Conservation (phyloP, 208 protist genomes). For the Leishmania major region DNA sequence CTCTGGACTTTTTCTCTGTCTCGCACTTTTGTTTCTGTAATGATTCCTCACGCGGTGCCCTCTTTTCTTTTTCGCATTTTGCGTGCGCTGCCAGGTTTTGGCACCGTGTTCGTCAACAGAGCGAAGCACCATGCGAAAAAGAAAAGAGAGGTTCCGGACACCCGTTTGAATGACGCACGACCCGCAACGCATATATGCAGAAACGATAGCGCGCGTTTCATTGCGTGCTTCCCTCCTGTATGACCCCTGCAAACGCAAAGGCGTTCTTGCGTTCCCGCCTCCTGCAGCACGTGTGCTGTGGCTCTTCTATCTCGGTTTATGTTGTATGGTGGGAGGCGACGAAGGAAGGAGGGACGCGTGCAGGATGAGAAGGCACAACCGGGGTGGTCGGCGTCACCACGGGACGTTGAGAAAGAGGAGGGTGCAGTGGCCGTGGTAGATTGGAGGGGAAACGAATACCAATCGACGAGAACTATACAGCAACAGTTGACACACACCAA, state of each 20-base stretch:
- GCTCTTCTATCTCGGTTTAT: neutral
- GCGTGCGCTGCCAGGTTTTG: neutral
- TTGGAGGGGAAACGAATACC: neutral
- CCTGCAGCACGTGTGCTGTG: neutral
- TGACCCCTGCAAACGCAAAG: neutral
- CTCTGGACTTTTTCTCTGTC: slow-evolving; percentile 7
- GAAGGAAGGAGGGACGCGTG: neutral
- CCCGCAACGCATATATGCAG: too few relatives aligned
- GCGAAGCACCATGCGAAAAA: neutral
- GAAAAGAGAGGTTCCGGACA: neutral
- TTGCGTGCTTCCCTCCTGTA: neutral
- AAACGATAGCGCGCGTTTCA: neutral
- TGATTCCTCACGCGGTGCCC: neutral
- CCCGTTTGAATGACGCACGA: neutral
- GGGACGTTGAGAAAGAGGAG: neutral
- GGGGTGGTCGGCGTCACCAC: neutral
- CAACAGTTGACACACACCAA: neutral
- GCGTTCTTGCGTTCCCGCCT: neutral
- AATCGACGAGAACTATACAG: neutral
- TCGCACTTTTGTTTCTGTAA: neutral
- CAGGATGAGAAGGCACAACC: neutral
- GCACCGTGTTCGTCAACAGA: neutral
- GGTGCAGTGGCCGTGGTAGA: too few relatives aligned
- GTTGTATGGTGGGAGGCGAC: neutral
- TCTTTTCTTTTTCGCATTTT: neutral